These are phyloP conservation scores for Porogramme epimiltina DNA, from an alignment of 1,284 basidiomycete genomes.

Conservation along the genomic window DNA sequence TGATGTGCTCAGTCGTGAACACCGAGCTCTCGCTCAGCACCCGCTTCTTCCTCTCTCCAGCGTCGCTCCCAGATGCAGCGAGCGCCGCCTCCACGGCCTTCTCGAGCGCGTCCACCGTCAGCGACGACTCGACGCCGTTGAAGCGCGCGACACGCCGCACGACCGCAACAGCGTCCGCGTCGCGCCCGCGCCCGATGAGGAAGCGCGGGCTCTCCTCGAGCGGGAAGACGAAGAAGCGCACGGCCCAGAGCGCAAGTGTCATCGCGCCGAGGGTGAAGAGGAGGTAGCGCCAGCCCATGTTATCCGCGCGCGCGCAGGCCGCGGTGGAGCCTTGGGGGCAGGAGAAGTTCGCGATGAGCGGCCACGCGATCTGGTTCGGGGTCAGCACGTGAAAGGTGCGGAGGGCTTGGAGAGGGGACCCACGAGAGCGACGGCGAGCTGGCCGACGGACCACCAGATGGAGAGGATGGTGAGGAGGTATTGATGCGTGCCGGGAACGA, in stretches of 20 bases:
- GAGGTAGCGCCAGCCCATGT: slow-evolving; percentile 67
- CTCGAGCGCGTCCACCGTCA: slow-evolving; percentile 46
- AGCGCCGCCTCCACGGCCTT: slow-evolving; percentile 27
- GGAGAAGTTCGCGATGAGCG: slow-evolving; percentile 51
- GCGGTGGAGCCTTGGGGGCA: slow-evolving; percentile 34
- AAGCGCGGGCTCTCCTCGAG: slow-evolving; percentile 66
- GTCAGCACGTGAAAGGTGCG: slow-evolving; percentile 9
- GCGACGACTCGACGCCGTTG: slow-evolving; percentile 47
- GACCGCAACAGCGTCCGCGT: slow-evolving; percentile 63
- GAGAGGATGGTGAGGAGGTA: slow-evolving; percentile 70
- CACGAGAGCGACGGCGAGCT: slow-evolving; percentile 64
- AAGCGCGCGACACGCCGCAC: slow-evolving; percentile 60
- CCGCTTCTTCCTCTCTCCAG: slow-evolving; percentile 12
- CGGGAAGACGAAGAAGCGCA: slow-evolving; percentile 62
- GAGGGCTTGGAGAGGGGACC: slow-evolving; percentile 26
- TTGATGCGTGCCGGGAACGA: slow-evolving; percentile 67
- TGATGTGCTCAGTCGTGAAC: slow-evolving; percentile 46
- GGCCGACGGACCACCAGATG: slow-evolving; percentile 73
- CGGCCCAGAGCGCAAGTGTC: slow-evolving; percentile 53
- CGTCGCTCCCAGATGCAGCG: slow-evolving; percentile 7
- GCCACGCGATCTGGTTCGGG: slow-evolving; percentile 53
- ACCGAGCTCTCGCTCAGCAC: slow-evolving; percentile 40
- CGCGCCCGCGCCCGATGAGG: slow-evolving; percentile 61
- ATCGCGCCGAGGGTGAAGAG: slow-evolving; percentile 49
- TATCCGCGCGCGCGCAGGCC: slow-evolving; percentile 40